Evolutionary conservation across 2,329 filamentous ascomycete species (phyloP).

Genomic region (Aspergillus versicolor): DNA sequence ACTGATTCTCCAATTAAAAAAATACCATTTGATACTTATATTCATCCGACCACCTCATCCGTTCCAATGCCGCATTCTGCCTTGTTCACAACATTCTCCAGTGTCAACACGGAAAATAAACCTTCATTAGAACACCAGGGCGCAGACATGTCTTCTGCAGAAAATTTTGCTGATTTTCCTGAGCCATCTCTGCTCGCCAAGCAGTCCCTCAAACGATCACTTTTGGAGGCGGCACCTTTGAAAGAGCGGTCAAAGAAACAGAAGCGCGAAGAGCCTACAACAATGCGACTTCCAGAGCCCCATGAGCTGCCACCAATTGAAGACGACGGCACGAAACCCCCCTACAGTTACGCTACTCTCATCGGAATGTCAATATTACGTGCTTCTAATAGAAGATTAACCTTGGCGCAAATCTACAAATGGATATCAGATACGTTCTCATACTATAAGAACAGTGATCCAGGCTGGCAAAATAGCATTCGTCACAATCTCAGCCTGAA

Average conservation of each 20-base stretch:
- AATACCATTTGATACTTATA: constrained; percentile 34
- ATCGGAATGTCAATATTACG: constrained; percentile 97
- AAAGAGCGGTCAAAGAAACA: constrained; percentile 73
- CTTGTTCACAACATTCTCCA: constrained; percentile 53
- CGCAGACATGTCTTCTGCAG: constrained; percentile 39
- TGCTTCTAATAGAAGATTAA: constrained; percentile 77
- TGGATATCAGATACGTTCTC: constrained; percentile 97
- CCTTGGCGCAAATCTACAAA: constrained; percentile 94
- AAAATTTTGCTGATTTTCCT: constrained; percentile 49
- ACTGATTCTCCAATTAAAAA: constrained; percentile 52
- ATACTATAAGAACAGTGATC: constrained; percentile 80
- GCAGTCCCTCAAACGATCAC: constrained; percentile 54
- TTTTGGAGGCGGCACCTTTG: constrained; percentile 72
- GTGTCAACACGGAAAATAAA: constrained; percentile 39
- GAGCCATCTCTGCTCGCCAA: constrained; percentile 48
- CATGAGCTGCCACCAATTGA: constrained; percentile 77
- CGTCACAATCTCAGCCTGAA: constrained; percentile 95
- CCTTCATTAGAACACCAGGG: constrained; percentile 50
- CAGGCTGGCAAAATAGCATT: constrained; percentile 99
- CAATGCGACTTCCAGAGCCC: constrained; percentile 63
- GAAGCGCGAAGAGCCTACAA: constrained; percentile 56
- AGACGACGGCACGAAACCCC: constrained; percentile 86
- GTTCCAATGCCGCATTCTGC: constrained; percentile 44
- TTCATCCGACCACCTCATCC: constrained; percentile 13
- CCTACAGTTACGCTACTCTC: constrained; percentile 88